phyloP scores from a whole-genome alignment of 495 filamentous ascomycete species.

The Neurospora sp. region DNA sequence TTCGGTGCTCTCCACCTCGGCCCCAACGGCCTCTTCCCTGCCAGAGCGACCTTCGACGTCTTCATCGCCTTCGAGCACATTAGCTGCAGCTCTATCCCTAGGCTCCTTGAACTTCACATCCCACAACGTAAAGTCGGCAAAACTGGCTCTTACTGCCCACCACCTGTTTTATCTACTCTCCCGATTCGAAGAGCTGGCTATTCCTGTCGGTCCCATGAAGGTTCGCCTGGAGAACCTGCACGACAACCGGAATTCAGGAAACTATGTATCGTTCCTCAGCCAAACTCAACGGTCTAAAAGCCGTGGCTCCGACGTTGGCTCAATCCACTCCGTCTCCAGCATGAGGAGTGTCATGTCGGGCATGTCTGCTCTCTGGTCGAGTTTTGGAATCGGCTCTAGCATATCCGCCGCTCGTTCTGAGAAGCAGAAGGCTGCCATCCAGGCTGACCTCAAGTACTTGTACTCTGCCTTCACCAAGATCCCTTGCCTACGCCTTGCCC shows the following conservation, averaged over 20 bases:
- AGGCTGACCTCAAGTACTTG: constrained; percentile 84
- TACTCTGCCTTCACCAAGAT: constrained; percentile 99
- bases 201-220: constrained; percentile 90
- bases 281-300: constrained; percentile 65
- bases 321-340: constrained; percentile 91
- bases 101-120: constrained; percentile 77
- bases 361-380: constrained; percentile 88
- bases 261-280: constrained; percentile 93
- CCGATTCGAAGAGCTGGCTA: constrained; percentile 84
- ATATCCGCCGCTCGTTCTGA: constrained; percentile 70
- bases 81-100: constrained; percentile 78
- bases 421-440: constrained; percentile 72
- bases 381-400: constrained; percentile 64
- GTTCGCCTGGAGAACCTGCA: constrained; percentile 91
- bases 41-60: constrained; percentile 45
- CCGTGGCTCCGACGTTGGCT: constrained; percentile 72
- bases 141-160: constrained; percentile 89
- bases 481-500: constrained; percentile 76
- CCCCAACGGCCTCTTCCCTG: constrained; percentile 37
- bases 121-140: constrained; percentile 74
- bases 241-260: constrained; percentile 70
- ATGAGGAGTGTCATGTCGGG: constrained; percentile 95
- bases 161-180: constrained; percentile 94
- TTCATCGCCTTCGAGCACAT: constrained; percentile 58
- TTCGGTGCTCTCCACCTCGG: constrained; percentile 36